Percentiles rank a stretch among this genome's conserved stretches.
Conservation (phyloP, 2,329 filamentous ascomycete species). For the Chalaropsis ovoidea region DNA sequence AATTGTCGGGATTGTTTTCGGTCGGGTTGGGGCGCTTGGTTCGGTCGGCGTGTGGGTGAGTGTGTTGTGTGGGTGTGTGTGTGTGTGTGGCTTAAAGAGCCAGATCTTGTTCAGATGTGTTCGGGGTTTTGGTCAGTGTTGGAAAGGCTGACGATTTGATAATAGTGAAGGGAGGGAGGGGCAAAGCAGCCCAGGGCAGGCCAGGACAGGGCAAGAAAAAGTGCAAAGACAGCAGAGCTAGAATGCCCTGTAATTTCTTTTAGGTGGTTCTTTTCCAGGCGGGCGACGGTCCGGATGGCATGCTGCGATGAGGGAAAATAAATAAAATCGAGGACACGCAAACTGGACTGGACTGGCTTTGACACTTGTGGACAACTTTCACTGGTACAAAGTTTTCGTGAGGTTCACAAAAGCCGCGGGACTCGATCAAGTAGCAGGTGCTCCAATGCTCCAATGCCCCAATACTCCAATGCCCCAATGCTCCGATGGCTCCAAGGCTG, state of each 20-base stretch:
- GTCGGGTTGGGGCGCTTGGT: not conserved
- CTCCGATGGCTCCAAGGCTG: constrained; percentile 3
- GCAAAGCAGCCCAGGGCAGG: constrained; percentile 4
- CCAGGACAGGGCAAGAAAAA: not conserved
- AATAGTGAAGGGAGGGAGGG: constrained; percentile 9
- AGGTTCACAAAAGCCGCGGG: not conserved
- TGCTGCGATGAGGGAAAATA: not conserved
- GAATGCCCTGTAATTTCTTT: constrained; percentile 10
- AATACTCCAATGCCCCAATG: too few relatives aligned
- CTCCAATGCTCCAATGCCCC: not conserved
- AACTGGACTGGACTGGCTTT: not conserved
- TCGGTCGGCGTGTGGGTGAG: not conserved
- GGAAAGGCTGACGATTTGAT: constrained; percentile 16
- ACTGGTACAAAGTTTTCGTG: not conserved
- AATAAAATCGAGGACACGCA: not conserved
- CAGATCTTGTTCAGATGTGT: not conserved
- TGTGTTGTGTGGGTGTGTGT: too few relatives aligned
- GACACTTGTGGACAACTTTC: not conserved
- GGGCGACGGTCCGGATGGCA: not conserved
- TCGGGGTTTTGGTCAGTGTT: not conserved
- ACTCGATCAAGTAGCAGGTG: not conserved
- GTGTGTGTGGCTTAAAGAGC: not conserved
- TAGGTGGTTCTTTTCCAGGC: not conserved
- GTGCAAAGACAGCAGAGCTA: constrained; percentile 8
- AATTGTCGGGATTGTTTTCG: not conserved